These are phyloP conservation scores for Glebionis coronaria DNA, from an alignment of 129 eudicot species.

Conservation along the genomic window DNA sequence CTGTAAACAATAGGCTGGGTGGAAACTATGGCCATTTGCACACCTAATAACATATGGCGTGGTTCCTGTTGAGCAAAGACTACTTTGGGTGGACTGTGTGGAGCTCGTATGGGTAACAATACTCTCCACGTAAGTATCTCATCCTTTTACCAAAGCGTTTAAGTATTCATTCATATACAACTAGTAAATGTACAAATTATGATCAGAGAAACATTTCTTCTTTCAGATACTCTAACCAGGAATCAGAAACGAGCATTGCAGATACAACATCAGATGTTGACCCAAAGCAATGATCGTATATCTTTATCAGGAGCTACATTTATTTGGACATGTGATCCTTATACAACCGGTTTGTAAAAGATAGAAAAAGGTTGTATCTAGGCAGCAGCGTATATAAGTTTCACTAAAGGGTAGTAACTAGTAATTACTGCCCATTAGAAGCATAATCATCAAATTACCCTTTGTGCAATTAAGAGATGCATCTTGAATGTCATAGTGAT, in stretches of 20 bases:
- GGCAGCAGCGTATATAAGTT: too few relatives aligned
- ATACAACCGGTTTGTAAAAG: too few relatives aligned
- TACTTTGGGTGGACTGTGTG: conserved; percentile 97
- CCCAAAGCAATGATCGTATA: conserved; percentile 3
- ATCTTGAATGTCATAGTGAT: too few relatives aligned
- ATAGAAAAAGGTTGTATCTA: too few relatives aligned
- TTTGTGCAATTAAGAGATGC: too few relatives aligned
- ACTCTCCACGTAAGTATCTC: conserved; percentile 73
- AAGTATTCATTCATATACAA: neutral
- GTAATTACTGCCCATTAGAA: too few relatives aligned
- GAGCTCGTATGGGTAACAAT: conserved; percentile 97
- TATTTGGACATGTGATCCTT: too few relatives aligned
- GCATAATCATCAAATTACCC: too few relatives aligned
- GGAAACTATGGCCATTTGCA: conserved; percentile 99
- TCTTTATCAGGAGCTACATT: too few relatives aligned
- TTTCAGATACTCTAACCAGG: conserved; percentile 73
- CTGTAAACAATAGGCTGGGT: conserved; percentile 72
- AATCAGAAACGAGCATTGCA: conserved; percentile 61
- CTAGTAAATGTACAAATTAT: neutral
- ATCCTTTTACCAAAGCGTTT: neutral
- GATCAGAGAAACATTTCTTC: neutral
- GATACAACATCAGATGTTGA: conserved; percentile 38
- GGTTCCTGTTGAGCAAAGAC: conserved; percentile 92
- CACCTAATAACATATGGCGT: conserved; percentile 90
- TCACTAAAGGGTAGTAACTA: too few relatives aligned